phyloP scores from a whole-genome alignment of 352 stramenopile genomes.

The Lagenidium giganteum region DNA sequence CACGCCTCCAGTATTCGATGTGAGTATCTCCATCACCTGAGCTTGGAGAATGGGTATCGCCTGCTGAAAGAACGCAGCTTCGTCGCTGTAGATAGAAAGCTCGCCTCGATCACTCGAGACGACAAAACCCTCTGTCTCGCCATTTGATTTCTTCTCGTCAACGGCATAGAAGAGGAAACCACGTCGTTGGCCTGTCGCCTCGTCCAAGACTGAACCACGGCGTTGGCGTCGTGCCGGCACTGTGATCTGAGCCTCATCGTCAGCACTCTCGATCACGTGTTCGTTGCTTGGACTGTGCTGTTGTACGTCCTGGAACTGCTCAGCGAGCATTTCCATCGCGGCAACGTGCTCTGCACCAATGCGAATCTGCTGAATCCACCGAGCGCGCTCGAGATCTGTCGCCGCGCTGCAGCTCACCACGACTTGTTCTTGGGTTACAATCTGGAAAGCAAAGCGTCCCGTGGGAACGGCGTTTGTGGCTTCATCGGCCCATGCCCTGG shows the following conservation, averaged over 20 bases:
- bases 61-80: slow-evolving; percentile 31
- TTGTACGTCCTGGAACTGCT: slow-evolving; percentile 34
- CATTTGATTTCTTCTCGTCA: neutral
- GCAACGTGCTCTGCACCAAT: slow-evolving; percentile 37
- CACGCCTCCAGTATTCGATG: neutral
- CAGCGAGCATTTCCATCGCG: slow-evolving; percentile 49
- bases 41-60: slow-evolving; percentile 16
- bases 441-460: slow-evolving; percentile 51
- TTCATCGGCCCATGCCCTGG: slow-evolving; percentile 25
- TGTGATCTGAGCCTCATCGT: neutral
- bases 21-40: slow-evolving; percentile 26
- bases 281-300: neutral
- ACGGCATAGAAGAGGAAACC: slow-evolving; percentile 16
- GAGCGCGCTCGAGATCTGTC: slow-evolving; percentile 47
- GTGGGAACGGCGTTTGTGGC: neutral
- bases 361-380: slow-evolving; percentile 66
- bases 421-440: slow-evolving; percentile 62
- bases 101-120: slow-evolving; percentile 25
- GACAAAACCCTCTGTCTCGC: slow-evolving; percentile 21
- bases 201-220: slow-evolving; percentile 6
- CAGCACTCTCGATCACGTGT: neutral
- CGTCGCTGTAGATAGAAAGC: slow-evolving; percentile 36
- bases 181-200: slow-evolving; percentile 9
- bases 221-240: neutral
- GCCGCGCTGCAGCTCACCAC: slow-evolving; percentile 55